Base-by-base conservation (phyloP, 2,329 filamentous ascomycete genomes). In the Lachnellula suecica region DNA sequence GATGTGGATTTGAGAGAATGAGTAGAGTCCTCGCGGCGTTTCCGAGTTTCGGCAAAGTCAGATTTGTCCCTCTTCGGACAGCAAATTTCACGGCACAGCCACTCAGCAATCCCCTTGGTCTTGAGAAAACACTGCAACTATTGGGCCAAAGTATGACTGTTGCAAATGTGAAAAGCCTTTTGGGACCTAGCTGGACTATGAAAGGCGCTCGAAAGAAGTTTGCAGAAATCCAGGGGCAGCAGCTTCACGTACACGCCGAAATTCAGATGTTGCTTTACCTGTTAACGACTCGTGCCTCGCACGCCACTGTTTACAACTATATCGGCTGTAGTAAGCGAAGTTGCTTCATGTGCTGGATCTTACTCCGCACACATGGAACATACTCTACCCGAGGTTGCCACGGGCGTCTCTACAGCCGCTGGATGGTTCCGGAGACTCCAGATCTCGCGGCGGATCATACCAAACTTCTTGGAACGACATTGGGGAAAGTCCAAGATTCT, bases 211-310 rank as follows among this genome's bases (percentile, higher is more conserved):
- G n/a, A n/a, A 19, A 42, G 3, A 23, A 43, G n/a, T 49, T 50
- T 24, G 23, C 22, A 15, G 24, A 38, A 1, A 34, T 38, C 10
- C 31, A 47, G 34, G 17, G 20, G 20, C 25, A 44, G 17, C 42
- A 44, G 29, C 40, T 22, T 9, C 44, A 53, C 9, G 24, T 44
- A 8, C 45, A 52, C 19, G 49, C 46, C 4, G 49, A 56, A 42
- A 41, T 52, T 15, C 42, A 46, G 24, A 47, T 52, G 46, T 5
- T 49, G 2, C 10, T 51, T 27, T 37, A 24, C n/a, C 22, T 51
- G 29, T 31, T 9, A 9, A 11, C 29, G 29, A 31, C 29, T 31
- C 10, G 29, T 31, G 29, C 3, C 15, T 31, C 10, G 29, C 42
- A 44, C 42, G 22, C 42, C 42, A 44, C 22, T 44, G 22, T 23